Evolutionary conservation across 2,329 filamentous ascomycete species (phyloP).

Genomic region (Raffaelea deltoideospora): DNA sequence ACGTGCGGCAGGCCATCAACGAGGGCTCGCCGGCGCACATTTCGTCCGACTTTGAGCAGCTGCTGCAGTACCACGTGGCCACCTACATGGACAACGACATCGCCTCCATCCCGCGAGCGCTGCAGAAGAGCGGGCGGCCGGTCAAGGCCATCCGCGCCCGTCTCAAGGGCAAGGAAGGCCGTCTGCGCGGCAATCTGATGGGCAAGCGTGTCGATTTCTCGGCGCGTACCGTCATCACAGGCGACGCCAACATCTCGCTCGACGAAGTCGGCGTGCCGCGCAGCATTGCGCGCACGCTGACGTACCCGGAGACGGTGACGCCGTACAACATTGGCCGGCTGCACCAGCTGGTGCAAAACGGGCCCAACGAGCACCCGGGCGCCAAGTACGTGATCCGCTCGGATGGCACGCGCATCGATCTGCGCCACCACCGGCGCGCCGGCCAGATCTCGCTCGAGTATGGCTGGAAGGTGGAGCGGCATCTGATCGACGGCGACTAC

Average conservation of each 20-base stretch:
- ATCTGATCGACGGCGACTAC: constrained; percentile 89
- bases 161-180: constrained; percentile 97
- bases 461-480: constrained; percentile 97
- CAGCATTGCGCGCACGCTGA: constrained; percentile 83
- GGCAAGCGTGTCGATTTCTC: constrained; percentile 99
- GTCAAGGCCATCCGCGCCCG: constrained; percentile 94
- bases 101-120: constrained; percentile 80
- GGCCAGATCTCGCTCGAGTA: constrained; percentile 80
- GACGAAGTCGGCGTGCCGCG: constrained; percentile 95
- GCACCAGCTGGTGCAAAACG: constrained; percentile 78
- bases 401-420: constrained; percentile 85
- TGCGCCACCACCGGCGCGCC: constrained; percentile 81
- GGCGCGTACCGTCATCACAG: constrained; percentile 97
- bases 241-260: constrained; percentile 88
- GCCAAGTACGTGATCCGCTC: constrained; percentile 93
- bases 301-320: constrained; percentile 94
- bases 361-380: constrained; percentile 87
- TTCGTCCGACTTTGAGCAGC: constrained; percentile 73
- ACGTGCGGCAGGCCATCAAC: constrained; percentile 78
- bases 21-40: constrained; percentile 90
- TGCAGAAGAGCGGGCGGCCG: constrained; percentile 93
- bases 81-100: constrained; percentile 99
- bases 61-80: constrained; percentile 94
- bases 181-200: constrained; percentile 97
- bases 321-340: constrained; percentile 95